These are phyloP conservation scores for Claviceps sp. DNA, from an alignment of 2,329 filamentous ascomycete species.

Conservation along the genomic window DNA sequence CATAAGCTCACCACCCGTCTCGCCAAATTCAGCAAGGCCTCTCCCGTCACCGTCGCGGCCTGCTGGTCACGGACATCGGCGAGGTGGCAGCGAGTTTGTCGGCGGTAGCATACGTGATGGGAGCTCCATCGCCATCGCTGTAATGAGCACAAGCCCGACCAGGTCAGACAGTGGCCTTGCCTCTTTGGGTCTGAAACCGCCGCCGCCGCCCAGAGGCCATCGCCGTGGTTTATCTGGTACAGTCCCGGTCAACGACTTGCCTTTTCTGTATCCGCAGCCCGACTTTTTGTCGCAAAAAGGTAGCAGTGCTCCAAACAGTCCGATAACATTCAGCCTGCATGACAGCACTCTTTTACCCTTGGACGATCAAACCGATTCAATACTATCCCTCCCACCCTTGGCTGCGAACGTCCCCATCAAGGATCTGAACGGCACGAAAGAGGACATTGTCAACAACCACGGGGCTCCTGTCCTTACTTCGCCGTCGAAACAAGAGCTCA, in stretches of 20 bases:
- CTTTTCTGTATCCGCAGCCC: slow-evolving; percentile 49
- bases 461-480: slow-evolving; percentile 4
- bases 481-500: slow-evolving; percentile 5
- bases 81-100: slow-evolving; percentile 78
- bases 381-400: slow-evolving; percentile 4
- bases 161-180: slow-evolving; percentile 46
- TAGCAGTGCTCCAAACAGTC: slow-evolving; percentile 53
- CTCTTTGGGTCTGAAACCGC: slow-evolving; percentile 39
- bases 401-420: not conserved
- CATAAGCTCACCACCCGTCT: slow-evolving; percentile 43
- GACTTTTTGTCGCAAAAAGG: slow-evolving; percentile 37
- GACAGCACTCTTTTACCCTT: slow-evolving; percentile 13
- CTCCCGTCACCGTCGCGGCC: slow-evolving; percentile 44
- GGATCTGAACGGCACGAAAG: not conserved
- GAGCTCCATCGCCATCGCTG: slow-evolving; percentile 42
- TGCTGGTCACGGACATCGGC: slow-evolving; percentile 58
- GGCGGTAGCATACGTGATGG: slow-evolving; percentile 53
- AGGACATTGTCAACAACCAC: slow-evolving; percentile 1
- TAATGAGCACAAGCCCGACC: slow-evolving; percentile 57
- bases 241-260: slow-evolving; percentile 73
- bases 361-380: slow-evolving; percentile 3
- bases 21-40: slow-evolving; percentile 35
- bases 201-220: slow-evolving; percentile 46
- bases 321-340: slow-evolving; percentile 29
- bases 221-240: slow-evolving; percentile 59